Conservation (phyloP, 1,284 basidiomycete genomes). For the Cryptococcus sp. region DNA sequence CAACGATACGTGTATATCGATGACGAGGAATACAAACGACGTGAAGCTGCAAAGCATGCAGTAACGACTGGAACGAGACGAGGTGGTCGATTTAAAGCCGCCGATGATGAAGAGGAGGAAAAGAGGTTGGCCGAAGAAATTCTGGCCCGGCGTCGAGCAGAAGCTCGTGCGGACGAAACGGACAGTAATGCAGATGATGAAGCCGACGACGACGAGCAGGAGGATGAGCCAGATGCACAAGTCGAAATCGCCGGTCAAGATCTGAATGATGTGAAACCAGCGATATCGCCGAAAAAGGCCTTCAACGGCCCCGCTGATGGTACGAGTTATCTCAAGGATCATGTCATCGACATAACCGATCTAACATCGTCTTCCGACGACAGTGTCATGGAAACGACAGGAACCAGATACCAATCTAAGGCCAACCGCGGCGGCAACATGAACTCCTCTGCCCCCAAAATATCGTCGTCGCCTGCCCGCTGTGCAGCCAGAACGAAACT, state of each 20-base stretch:
- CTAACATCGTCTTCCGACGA: too few species aligned
- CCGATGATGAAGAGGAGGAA: constrained; percentile 16
- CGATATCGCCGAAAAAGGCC: not conserved
- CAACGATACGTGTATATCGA: constrained; percentile 28
- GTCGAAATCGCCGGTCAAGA: not conserved
- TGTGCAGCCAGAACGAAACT: too few species aligned
- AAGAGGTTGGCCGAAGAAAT: constrained; percentile 9
- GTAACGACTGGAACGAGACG: constrained; percentile 36
- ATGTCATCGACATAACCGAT: too few species aligned
- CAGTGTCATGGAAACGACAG: too few species aligned
- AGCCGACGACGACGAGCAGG: constrained; percentile 6
- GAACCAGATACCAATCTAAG: too few species aligned
- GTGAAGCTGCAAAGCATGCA: constrained; percentile 16
- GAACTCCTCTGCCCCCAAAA: too few species aligned
- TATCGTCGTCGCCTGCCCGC: too few species aligned
- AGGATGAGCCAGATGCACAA: constrained; percentile 1
- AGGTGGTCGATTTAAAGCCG: constrained; percentile 21
- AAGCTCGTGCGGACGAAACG: not conserved
- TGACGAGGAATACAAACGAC: constrained; percentile 25
- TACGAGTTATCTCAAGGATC: too few species aligned
- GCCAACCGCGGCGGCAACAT: too few species aligned
- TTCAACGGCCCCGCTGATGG: too few species aligned
- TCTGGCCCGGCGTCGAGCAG: not conserved
- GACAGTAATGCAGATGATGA: constrained; percentile 3
- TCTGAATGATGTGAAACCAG: not conserved